Conservation (phyloP, 2,329 filamentous ascomycete species). For the Zymoseptoria ardabiliae region DNA sequence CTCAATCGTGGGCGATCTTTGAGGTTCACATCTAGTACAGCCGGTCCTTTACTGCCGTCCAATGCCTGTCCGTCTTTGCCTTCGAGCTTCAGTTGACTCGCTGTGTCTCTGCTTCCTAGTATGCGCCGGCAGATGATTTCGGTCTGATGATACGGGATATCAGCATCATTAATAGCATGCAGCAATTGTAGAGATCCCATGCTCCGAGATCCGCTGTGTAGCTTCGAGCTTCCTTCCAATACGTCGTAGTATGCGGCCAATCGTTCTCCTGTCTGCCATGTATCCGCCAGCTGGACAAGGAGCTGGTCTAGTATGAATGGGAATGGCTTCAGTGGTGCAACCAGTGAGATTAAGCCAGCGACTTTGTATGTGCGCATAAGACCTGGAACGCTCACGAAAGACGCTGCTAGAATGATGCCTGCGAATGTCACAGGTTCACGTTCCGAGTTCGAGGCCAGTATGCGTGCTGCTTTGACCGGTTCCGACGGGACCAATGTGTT, state of each 20-base stretch:
- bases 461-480: slow-evolving; percentile 4
- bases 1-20: slow-evolving; percentile 29
- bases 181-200: slow-evolving; percentile 57
- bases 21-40: slow-evolving; percentile 15
- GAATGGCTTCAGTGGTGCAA: slow-evolving; percentile 65
- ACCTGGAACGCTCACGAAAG: slow-evolving; percentile 66
- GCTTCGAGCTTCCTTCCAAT: slow-evolving; percentile 34
- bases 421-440: slow-evolving; percentile 57
- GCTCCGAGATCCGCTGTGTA: slow-evolving; percentile 31
- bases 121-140: slow-evolving; percentile 56
- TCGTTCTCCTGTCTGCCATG: slow-evolving; percentile 67
- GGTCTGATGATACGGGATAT: slow-evolving; percentile 70
- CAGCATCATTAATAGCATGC: slow-evolving; percentile 72
- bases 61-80: slow-evolving; percentile 24
- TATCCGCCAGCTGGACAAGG: slow-evolving; percentile 61
- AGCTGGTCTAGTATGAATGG: slow-evolving; percentile 58
- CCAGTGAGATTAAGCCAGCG: slow-evolving; percentile 67
- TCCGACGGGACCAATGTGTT: slow-evolving; percentile 13
- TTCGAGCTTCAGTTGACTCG: slow-evolving; percentile 20
- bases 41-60: slow-evolving; percentile 25
- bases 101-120: slow-evolving; percentile 42
- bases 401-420: slow-evolving; percentile 69
- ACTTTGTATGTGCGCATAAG: slow-evolving; percentile 73
- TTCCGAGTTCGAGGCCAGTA: not conserved
- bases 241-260: slow-evolving; percentile 56